Evolutionary conservation across 148 eudicot genomes (phyloP).

Genomic region (Beta vulgaris): DNA sequence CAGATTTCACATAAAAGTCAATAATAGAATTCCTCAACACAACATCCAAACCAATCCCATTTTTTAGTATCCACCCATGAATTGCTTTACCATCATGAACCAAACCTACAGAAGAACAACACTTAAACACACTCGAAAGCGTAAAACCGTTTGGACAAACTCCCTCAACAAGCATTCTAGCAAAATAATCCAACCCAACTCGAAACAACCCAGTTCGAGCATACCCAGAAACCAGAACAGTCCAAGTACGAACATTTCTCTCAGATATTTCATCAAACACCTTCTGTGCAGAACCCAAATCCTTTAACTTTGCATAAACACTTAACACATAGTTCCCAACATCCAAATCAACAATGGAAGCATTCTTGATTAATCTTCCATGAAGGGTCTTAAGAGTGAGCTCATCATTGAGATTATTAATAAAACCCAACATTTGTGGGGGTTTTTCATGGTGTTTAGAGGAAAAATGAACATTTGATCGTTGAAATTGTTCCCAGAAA

Average conservation of each 20-base stretch:
- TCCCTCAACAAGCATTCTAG: conserved; percentile 48
- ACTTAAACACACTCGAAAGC: conserved; percentile 69
- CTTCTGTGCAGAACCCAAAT: conserved; percentile 42
- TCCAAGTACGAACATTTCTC: conserved; percentile 76
- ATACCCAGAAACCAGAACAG: conserved; percentile 62
- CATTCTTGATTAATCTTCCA: conserved; percentile 45
- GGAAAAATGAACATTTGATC: conserved; percentile 13
- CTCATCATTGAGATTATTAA: conserved; percentile 25
- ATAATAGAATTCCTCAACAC: conserved; percentile 65
- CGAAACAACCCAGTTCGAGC: conserved; percentile 37
- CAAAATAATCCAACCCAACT: conserved; percentile 43
- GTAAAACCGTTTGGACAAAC: conserved; percentile 67
- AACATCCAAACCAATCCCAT: conserved; percentile 49
- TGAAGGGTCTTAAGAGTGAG: conserved; percentile 36
- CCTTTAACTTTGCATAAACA: conserved; percentile 41
- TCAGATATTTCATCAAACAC: conserved; percentile 72
- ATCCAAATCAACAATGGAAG: conserved; percentile 30
- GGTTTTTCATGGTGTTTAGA: conserved; percentile 11
- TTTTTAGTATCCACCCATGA: conserved; percentile 62
- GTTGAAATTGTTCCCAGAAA: conserved; percentile 16
- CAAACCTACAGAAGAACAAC: conserved; percentile 48
- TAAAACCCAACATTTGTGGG: conserved; percentile 32
- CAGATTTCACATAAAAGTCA: conserved; percentile 60
- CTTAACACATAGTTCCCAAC: conserved; percentile 52
- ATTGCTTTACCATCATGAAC: conserved; percentile 44